phyloP scores from a whole-genome alignment of 2,329 filamentous ascomycete species.

The Ascochyta pisi region DNA sequence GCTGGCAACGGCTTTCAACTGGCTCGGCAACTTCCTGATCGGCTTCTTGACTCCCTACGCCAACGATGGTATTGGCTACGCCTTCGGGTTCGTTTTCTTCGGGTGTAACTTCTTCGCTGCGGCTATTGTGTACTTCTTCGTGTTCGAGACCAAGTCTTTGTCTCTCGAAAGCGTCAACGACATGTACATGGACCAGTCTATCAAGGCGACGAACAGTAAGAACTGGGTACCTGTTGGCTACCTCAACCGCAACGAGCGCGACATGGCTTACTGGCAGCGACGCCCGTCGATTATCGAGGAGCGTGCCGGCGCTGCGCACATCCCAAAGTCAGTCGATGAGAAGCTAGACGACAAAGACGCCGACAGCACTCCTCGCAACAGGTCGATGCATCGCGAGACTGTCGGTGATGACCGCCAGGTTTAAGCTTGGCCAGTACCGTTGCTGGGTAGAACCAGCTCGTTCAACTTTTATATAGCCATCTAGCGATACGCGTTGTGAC shows the following conservation, averaged over 20 bases:
- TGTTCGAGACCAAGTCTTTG: slow-evolving; percentile 44
- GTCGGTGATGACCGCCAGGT: slow-evolving; percentile 22
- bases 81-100: slow-evolving; percentile 47
- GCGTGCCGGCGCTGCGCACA: slow-evolving; percentile 11
- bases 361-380: slow-evolving; percentile 29
- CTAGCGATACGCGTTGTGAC: neutral
- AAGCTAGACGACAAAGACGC: slow-evolving; percentile 29
- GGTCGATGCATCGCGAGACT: slow-evolving; percentile 33
- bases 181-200: slow-evolving; percentile 41
- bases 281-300: slow-evolving; percentile 29
- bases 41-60: slow-evolving; percentile 46
- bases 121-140: slow-evolving; percentile 43
- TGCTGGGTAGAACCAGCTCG: neutral
- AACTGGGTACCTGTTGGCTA: slow-evolving; percentile 46
- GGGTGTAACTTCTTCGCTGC: slow-evolving; percentile 44
- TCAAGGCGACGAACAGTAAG: slow-evolving; percentile 40
- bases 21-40: slow-evolving; percentile 50
- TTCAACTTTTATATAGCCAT: neutral
- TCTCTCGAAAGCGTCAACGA: slow-evolving; percentile 47
- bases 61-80: slow-evolving; percentile 42
- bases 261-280: slow-evolving; percentile 36
- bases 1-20: slow-evolving; percentile 43
- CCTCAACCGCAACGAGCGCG: slow-evolving; percentile 38
- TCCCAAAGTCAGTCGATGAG: slow-evolving; percentile 23
- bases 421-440: neutral